These are phyloP conservation scores for Neonectria coccinea DNA, from an alignment of 2,329 filamentous ascomycete species.

Conservation along the genomic window DNA sequence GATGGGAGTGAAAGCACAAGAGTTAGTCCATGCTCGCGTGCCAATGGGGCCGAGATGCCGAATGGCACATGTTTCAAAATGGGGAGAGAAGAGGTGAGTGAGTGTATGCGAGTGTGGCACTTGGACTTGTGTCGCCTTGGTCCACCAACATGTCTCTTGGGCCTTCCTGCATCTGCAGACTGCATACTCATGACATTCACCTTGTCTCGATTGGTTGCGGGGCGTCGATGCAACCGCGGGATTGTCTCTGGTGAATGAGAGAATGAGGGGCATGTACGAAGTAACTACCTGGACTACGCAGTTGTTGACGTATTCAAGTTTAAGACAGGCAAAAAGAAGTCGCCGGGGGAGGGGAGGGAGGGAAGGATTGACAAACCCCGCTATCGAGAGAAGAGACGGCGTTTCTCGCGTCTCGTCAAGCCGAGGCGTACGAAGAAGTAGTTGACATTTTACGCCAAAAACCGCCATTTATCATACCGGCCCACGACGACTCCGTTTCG, in stretches of 20 bases:
- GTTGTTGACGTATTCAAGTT: no score
- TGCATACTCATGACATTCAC: constrained; percentile 1
- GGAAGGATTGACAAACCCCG: neutral
- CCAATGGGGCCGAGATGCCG: constrained; percentile 8
- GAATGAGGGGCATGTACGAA: neutral
- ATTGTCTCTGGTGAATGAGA: constrained; percentile 1
- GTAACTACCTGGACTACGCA: no score
- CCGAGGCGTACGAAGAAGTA: no score
- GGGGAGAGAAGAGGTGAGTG: neutral
- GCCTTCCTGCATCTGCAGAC: constrained; percentile 9
- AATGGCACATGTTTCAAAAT: constrained; percentile 5
- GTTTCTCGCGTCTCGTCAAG: no score
- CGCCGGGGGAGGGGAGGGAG: no score
- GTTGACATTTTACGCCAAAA: no score
- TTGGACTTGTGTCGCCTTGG: constrained; percentile 7
- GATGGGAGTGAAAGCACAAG: neutral
- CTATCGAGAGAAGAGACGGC: constrained; percentile 2
- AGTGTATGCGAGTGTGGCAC: constrained; percentile 10
- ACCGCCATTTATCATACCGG: neutral
- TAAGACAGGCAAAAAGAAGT: no score
- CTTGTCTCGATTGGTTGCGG: constrained; percentile 6
- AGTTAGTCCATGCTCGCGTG: neutral
- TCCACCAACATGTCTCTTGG: constrained; percentile 8
- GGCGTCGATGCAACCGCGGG: neutral
- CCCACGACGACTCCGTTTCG: constrained; percentile 13